A percentile compares a stretch with the other conserved stretches of the same genome.
phyloP scores from a whole-genome alignment of 2,329 filamentous ascomycete genomes.

The Aspergillus novofumigatus region DNA sequence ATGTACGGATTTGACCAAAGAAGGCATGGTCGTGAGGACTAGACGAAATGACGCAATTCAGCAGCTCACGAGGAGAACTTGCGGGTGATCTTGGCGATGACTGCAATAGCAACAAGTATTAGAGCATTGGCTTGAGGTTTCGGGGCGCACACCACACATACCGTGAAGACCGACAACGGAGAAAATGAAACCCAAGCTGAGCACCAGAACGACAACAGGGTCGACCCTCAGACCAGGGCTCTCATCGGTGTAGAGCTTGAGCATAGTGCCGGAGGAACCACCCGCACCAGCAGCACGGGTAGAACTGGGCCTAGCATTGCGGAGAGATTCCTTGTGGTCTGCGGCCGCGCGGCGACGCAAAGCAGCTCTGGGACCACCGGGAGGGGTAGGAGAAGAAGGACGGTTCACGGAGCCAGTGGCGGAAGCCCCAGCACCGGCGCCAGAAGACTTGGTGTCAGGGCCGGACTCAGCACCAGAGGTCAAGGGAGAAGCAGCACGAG shows the following conservation, averaged over 20 bases:
- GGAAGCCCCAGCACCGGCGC: constrained; percentile 44
- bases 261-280: constrained; percentile 95
- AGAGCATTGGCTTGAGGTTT: constrained; percentile 10
- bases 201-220: constrained; percentile 91
- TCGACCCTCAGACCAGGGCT: constrained; percentile 96
- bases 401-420: constrained; percentile 69
- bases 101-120: constrained; percentile 45
- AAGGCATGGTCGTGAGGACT: not conserved
- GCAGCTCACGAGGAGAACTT: constrained; percentile 63
- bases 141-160: constrained; percentile 48
- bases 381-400: constrained; percentile 80
- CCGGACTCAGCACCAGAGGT: constrained; percentile 45
- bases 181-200: constrained; percentile 98
- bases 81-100: constrained; percentile 92
- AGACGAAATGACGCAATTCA: not conserved
- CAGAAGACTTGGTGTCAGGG: constrained; percentile 39
- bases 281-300: constrained; percentile 91
- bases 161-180: constrained; percentile 95
- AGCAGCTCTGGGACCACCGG: constrained; percentile 89
- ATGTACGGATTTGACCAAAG: not conserved
- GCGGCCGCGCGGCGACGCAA: constrained; percentile 93
- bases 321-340: constrained; percentile 94
- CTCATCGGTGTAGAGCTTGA: constrained; percentile 98
- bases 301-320: constrained; percentile 87
- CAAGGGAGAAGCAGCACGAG: constrained; percentile 41